Conservation (phyloP, 2,329 filamentous ascomycete species). For the Cladorrhinum sp. region DNA sequence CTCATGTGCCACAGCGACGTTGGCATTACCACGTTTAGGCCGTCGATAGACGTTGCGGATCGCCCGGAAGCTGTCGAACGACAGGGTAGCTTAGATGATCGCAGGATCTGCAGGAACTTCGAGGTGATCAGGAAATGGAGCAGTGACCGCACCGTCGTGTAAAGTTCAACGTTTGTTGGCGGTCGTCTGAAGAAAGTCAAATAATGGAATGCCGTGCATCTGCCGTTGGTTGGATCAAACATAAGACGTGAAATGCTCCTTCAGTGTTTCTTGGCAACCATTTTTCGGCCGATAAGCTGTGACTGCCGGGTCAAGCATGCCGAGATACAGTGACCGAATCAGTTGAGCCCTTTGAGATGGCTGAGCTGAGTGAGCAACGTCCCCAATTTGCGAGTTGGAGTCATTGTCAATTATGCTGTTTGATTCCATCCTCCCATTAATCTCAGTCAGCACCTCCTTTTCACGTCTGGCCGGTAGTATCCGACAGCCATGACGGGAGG, state of each 20-base stretch:
- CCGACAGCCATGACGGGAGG: background rate
- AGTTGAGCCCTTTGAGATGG: background rate
- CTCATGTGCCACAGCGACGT: constrained; percentile 55
- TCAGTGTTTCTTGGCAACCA: background rate
- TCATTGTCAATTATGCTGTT: background rate
- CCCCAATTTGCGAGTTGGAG: background rate
- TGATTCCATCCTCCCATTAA: constrained; percentile 24
- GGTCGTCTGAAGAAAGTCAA: too few species aligned
- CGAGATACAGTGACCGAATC: background rate
- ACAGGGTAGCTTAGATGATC: background rate
- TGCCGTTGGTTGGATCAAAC: background rate
- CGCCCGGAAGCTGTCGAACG: background rate
- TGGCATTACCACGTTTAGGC: constrained; percentile 53
- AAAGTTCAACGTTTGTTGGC: too few species aligned
- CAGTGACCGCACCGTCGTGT: constrained; percentile 47
- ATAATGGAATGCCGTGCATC: too few species aligned
- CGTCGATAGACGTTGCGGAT: constrained; percentile 25
- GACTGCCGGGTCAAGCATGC: background rate
- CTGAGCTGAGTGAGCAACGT: too few species aligned
- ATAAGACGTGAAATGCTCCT: too few species aligned
- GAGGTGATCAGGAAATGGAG: constrained; percentile 51
- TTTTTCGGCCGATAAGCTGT: background rate
- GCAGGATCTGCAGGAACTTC: constrained; percentile 50
- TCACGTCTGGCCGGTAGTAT: background rate
- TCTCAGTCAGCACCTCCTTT: background rate